These are phyloP conservation scores for Kwoniella europaea DNA, from an alignment of 768 basidiomycete genomes.

Conservation along the genomic window DNA sequence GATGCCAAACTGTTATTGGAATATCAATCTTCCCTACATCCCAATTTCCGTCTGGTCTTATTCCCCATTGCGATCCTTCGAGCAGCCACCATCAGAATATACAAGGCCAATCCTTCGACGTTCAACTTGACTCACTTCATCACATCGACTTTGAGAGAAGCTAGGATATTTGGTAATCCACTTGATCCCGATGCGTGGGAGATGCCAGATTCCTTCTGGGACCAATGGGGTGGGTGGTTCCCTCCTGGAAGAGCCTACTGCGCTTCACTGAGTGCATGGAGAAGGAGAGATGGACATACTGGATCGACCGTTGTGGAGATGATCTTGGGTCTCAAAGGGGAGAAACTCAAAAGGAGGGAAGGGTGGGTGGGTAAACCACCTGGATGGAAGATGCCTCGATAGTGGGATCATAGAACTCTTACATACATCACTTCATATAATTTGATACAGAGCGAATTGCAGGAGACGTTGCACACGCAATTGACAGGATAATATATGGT, in stretches of 20 bases:
- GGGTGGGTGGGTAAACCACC: conserved; percentile 30
- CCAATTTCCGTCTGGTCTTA: conserved; percentile 31
- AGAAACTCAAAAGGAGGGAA: conserved; percentile 20
- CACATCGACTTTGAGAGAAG: conserved; percentile 18
- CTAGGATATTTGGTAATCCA: conserved; percentile 32
- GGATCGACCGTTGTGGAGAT: conserved; percentile 36
- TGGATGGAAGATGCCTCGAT: conserved; percentile 25
- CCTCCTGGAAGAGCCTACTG: conserved; percentile 31
- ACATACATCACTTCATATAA: background rate
- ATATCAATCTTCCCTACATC: conserved; percentile 21
- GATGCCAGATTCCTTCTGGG: conserved; percentile 36
- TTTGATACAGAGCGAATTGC: too few relatives aligned
- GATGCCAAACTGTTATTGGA: conserved; percentile 28
- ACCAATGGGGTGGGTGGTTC: conserved; percentile 37
- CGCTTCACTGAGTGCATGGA: conserved; percentile 27
- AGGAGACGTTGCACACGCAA: too few relatives aligned
- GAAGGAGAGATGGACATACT: conserved; percentile 34
- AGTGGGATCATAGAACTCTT: background rate
- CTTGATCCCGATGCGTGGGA: conserved; percentile 44
- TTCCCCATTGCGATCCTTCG: conserved; percentile 41
- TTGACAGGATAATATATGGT: too few relatives aligned
- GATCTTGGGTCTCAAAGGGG: conserved; percentile 31
- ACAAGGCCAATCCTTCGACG: conserved; percentile 6
- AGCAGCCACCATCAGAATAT: conserved; percentile 17
- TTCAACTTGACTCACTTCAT: conserved; percentile 33